A percentile compares a stretch with the other conserved stretches of the same genome.
Conservation (phyloP, 768 basidiomycete genomes). For the Boletus rubroflammeus region DNA sequence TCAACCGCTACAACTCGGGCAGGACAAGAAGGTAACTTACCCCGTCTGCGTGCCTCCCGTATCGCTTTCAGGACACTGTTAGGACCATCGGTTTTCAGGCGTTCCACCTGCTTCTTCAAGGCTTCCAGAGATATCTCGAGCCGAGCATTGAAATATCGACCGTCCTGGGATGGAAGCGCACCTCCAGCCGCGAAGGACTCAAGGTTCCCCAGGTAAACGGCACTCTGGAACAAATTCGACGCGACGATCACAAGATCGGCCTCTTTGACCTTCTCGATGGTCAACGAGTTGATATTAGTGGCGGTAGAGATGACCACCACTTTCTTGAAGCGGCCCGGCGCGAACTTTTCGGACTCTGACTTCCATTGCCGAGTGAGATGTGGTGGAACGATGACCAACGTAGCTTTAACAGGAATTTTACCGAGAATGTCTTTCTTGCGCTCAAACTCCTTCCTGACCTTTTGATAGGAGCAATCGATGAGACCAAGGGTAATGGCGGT, state of each 20-base stretch:
- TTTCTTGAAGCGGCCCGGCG: constrained; percentile 40
- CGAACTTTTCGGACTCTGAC: constrained; percentile 81
- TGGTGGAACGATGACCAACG: constrained; percentile 82
- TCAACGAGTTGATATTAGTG: constrained; percentile 64
- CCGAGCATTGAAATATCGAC: constrained; percentile 86
- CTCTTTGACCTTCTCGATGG: constrained; percentile 68
- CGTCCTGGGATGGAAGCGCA: constrained; percentile 69
- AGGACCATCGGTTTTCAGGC: constrained; percentile 63
- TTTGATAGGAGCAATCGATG: constrained; percentile 66
- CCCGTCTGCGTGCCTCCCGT: constrained; percentile 52
- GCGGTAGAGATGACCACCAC: constrained; percentile 67
- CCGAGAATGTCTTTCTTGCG: constrained; percentile 46
- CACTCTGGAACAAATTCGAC: constrained; percentile 80
- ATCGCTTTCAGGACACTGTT: constrained; percentile 62
- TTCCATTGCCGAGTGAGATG: constrained; percentile 91
- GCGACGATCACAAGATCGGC: constrained; percentile 88
- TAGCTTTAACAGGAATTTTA: constrained; percentile 75
- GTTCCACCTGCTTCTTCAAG: constrained; percentile 64
- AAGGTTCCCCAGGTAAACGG: constrained; percentile 72
- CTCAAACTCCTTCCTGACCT: constrained; percentile 55
- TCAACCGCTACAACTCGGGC: neutral
- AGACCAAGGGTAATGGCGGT: constrained; percentile 92
- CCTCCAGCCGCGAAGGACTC: constrained; percentile 66
- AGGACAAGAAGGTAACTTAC: constrained; percentile 37
- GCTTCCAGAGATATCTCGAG: constrained; percentile 58